Conservation (phyloP, 768 basidiomycete species). For the Obba rivulosa region DNA sequence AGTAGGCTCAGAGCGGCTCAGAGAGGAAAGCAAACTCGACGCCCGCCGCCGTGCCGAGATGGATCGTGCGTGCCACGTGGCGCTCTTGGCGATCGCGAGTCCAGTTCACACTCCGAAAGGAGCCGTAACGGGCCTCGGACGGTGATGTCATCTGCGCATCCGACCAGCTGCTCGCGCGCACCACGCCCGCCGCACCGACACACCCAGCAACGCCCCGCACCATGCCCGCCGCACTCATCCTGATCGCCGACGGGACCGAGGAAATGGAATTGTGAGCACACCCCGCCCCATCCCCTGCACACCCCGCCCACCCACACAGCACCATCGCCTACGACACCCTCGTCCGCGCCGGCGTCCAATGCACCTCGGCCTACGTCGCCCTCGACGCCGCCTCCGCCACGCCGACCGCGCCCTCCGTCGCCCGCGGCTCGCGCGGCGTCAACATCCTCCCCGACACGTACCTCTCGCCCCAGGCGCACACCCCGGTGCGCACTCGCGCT, state of each 20-base stretch:
- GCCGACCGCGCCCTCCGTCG: slow-evolving; percentile 38
- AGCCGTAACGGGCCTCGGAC: no score
- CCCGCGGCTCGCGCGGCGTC: slow-evolving; percentile 67
- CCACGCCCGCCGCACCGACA: no score
- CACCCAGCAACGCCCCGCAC: no score
- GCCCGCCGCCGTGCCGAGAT: no score
- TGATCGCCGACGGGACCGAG: slow-evolving; percentile 80
- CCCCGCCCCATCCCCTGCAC: neutral
- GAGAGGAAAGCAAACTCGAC: neutral
- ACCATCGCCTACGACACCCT: slow-evolving; percentile 81
- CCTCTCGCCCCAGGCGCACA: slow-evolving; percentile 22
- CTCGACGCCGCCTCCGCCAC: slow-evolving; percentile 15
- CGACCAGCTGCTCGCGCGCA: no score
- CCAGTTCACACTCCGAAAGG: no score
- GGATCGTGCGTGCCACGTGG: no score
- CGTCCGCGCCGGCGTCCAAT: slow-evolving; percentile 64
- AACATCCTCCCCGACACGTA: slow-evolving; percentile 62
- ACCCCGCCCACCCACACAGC: slow-evolving; percentile 29
- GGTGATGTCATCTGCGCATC: no score
- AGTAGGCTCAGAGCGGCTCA: neutral
- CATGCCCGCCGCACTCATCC: slow-evolving; percentile 55
- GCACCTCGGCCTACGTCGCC: slow-evolving; percentile 59
- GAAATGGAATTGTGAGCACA: slow-evolving; percentile 82
- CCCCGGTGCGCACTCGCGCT: slow-evolving; percentile 13
- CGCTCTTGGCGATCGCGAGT: no score